Evolutionary conservation across 306 rosid species (phyloP), one percentile per base, ranked within the genome.

Genomic region (Boehmeria nivea): DNA sequence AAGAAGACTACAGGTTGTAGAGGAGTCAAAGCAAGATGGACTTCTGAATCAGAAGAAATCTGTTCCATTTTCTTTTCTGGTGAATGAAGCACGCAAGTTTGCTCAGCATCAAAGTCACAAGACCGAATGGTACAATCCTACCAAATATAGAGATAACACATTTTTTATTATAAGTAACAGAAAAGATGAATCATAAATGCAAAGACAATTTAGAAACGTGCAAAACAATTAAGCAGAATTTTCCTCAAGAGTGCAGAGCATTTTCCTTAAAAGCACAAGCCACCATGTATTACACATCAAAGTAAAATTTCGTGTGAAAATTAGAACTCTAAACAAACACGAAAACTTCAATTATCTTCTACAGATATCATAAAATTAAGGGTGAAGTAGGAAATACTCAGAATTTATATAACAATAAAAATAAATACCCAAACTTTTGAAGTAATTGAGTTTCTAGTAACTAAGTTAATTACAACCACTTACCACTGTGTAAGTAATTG

Each of bases 91-190:
- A 93, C 96, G 17, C 85, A 83, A 31, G 99, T 93, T 81, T 93
- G 99, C 81, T 93, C 99, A 2, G 84, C 74, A 77, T 87, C 96
- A 77, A 93, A 93, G 78, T 93, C 99, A 72, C 99, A 93, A 14
- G 99, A 83, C 50, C 95, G 78, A 73, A 93, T 67, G 43, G 99
- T 93, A 76, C 96, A 88, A 76, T 93, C 99, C 99, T 93, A 74
- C 62, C 72, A 44, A 72, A 66, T 50, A 37, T 66, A 63, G 66
- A 42, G 16, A 65, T 57, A 37, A 10, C 12, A 10, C 22, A 56
- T 31, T 62, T 26, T n/a, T 26, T 12, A 45, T 53, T 69, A 56
- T 64, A 62, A 54, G 23, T 2, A 61, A 51, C 48, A 48, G 55
- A 52, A 67, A 51, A 59, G 7, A 22, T 63, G 58, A 60, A 36